Evolutionary conservation across 2,329 filamentous ascomycete genomes (phyloP).

Genomic region (Colletotrichum camelliae): DNA sequence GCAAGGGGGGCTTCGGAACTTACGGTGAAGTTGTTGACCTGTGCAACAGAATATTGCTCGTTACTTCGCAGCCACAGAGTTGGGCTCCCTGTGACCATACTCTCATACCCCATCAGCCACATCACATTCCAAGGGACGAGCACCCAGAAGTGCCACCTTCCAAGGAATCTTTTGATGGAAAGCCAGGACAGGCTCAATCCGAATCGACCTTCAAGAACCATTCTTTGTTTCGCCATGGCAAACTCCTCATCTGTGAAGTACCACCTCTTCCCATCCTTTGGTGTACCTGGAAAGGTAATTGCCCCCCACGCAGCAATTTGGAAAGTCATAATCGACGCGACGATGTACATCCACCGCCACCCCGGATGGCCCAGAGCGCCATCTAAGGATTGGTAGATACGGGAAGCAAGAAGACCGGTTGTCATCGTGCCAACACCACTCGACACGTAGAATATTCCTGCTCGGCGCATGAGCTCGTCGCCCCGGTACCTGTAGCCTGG

Average conservation of each 20-base stretch:
- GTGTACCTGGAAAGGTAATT: background rate
- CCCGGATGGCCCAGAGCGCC: background rate
- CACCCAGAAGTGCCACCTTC: conserved; percentile 18
- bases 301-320: background rate
- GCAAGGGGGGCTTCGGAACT: background rate
- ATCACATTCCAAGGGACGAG: conserved; percentile 20
- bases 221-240: background rate
- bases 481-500: background rate
- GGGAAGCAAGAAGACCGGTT: background rate
- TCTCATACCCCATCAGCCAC: conserved; percentile 13
- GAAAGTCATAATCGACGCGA: background rate
- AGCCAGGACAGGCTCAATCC: background rate
- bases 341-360: conserved; percentile 1
- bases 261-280: background rate
- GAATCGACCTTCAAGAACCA: background rate
- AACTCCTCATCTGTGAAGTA: background rate
- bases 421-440: background rate
- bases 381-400: background rate
- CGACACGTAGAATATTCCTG: background rate
- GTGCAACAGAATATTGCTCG: background rate
- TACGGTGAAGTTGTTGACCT: conserved; percentile 20
- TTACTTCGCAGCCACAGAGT: conserved; percentile 20
- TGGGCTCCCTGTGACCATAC: conserved; percentile 1
- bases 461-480: background rate
- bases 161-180: background rate